A percentile compares a stretch with the other conserved stretches of the same genome.
Conservation (phyloP, 2,329 filamentous ascomycete species). For the Aspergillus spinulosporus region DNA sequence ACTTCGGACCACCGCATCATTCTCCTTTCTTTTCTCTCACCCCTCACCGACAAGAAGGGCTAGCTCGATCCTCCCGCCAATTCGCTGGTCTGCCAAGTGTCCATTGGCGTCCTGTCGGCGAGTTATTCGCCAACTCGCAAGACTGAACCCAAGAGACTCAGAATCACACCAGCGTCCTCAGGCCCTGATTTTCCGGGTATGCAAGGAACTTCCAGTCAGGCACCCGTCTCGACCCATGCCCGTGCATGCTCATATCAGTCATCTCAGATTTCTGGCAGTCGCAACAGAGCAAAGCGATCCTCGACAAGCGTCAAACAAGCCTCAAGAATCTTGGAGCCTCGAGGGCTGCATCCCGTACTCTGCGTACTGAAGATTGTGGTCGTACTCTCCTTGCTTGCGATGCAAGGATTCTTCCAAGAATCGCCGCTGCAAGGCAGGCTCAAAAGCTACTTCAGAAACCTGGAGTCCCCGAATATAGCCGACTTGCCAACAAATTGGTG, state of each 20-base stretch:
- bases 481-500: background rate
- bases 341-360: background rate
- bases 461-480: background rate
- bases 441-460: background rate
- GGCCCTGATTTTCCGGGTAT: conserved; percentile 1
- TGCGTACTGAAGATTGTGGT: background rate
- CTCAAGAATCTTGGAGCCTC: background rate
- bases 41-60: background rate
- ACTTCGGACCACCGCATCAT: conserved; percentile 16
- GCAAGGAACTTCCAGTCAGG: background rate
- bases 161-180: background rate
- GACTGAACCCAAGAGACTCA: background rate
- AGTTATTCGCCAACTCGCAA: background rate
- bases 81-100: background rate
- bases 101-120: background rate
- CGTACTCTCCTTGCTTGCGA: background rate
- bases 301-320: background rate
- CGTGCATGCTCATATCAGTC: background rate
- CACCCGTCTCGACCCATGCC: background rate
- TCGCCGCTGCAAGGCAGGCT: background rate
- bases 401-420: background rate
- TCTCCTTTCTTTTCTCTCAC: background rate
- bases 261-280: background rate
- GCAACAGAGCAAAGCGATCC: background rate
- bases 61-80: too few relatives aligned